Percentiles rank a stretch among this genome's conserved stretches.
These are phyloP conservation scores for Gaertneriomyces sp. DNA, from an alignment of 192 early-diverging fungal species.

Conservation along the genomic window DNA sequence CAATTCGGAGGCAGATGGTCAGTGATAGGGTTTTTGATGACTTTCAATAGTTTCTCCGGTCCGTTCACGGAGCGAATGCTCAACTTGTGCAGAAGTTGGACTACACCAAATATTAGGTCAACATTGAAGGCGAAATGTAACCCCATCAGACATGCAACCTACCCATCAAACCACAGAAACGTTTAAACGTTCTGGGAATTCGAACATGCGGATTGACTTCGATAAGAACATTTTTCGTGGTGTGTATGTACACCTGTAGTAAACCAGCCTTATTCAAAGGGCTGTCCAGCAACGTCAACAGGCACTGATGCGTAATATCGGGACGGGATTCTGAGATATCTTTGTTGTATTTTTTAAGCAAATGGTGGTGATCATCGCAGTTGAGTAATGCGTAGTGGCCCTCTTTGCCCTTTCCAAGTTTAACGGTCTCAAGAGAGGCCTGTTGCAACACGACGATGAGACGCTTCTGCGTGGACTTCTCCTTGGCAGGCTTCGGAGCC, in stretches of 20 bases:
- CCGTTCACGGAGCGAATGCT: conserved; percentile 89
- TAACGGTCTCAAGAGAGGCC: conserved; percentile 88
- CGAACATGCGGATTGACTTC: conserved; percentile 97
- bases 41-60: conserved; percentile 87
- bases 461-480: conserved; percentile 70
- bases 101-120: conserved; percentile 37
- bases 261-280: conserved; percentile 98
- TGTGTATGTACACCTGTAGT: conserved; percentile 98
- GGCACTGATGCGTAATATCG: conserved; percentile 97
- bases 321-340: conserved; percentile 80
- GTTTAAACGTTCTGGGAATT: conserved; percentile 99
- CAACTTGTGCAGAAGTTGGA: conserved; percentile 97
- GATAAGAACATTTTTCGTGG: conserved; percentile 89
- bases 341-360: conserved; percentile 78
- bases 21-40: conserved; percentile 96
- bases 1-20: conserved; percentile 91
- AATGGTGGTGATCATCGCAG: conserved; percentile 91
- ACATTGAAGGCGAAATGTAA: background rate
- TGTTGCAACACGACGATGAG: conserved; percentile 91
- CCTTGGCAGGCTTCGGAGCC: conserved; percentile 71
- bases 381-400: conserved; percentile 85
- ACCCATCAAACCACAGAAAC: conserved; percentile 97
- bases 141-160: conserved; percentile 13
- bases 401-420: conserved; percentile 67
- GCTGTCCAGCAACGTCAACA: conserved; percentile 92